Evolutionary conservation across 805 yeast species (phyloP).

Genomic region (Starmerella stigmatis): DNA sequence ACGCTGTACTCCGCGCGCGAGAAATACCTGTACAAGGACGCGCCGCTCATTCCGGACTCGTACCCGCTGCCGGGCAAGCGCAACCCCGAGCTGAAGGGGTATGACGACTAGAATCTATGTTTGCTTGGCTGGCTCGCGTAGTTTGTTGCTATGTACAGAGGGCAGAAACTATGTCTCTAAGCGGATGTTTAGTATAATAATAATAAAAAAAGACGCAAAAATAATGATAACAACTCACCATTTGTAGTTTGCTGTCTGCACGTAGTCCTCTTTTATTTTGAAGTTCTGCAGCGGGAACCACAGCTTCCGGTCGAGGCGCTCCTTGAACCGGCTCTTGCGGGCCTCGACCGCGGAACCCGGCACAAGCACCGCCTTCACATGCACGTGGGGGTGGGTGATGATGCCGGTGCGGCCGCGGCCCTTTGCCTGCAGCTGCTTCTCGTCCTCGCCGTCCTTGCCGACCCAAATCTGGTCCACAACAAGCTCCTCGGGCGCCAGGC

Average conservation of each 20-base stretch:
- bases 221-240: conserved; percentile 29
- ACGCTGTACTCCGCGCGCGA: conserved; percentile 59
- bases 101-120: conserved; percentile 27
- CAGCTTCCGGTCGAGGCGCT: conserved; percentile 43
- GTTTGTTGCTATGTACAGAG: neutral
- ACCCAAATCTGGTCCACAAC: conserved; percentile 79
- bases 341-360: conserved; percentile 52
- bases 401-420: conserved; percentile 87
- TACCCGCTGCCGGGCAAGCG: conserved; percentile 32
- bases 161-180: too few relatives aligned
- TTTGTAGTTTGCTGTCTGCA: conserved; percentile 29
- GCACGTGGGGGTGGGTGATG: conserved; percentile 63
- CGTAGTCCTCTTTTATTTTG: conserved; percentile 34
- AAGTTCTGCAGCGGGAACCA: conserved; percentile 33
- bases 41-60: conserved; percentile 49
- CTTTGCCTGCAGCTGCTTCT: conserved; percentile 63
- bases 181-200: too few relatives aligned
- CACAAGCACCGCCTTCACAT: conserved; percentile 67
- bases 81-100: conserved; percentile 28
- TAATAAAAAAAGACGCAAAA: too few relatives aligned
- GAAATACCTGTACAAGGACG: conserved; percentile 53
- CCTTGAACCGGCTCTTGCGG: conserved; percentile 37
- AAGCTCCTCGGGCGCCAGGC: conserved; percentile 49
- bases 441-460: conserved; percentile 76
- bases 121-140: neutral